These are phyloP conservation scores for Pinus taeda DNA, from an alignment of 75 land plant species.

Conservation along the genomic window DNA sequence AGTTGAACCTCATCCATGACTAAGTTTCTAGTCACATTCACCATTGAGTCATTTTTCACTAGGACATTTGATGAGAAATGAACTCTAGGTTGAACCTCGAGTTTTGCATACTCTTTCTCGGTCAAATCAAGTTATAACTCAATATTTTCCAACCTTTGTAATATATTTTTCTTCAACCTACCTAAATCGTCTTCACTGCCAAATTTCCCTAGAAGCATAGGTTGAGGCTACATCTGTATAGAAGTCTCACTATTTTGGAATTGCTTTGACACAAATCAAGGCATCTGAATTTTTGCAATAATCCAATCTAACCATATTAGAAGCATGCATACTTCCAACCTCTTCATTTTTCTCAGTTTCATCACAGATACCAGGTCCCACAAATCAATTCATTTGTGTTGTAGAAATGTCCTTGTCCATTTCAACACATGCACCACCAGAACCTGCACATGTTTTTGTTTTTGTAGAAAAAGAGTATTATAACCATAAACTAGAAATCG, in stretches of 20 bases:
- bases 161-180: slow-evolving; percentile 24
- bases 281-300: slow-evolving; percentile 3
- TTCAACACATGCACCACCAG: neutral
- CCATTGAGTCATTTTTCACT: neutral
- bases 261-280: neutral
- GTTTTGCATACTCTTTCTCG: slow-evolving; percentile 36
- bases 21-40: neutral
- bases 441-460: slow-evolving; percentile 2
- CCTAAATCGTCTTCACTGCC: neutral
- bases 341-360: neutral
- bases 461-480: neutral
- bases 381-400: neutral
- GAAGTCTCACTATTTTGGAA: neutral
- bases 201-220: neutral
- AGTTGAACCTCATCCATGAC: slow-evolving; percentile 1
- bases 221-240: neutral
- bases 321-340: neutral
- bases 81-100: slow-evolving; percentile 11
- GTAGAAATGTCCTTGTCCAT: neutral
- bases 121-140: slow-evolving; percentile 39
- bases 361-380: neutral
- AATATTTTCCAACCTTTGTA: slow-evolving; percentile 38
- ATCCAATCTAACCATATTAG: neutral
- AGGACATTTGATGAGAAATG: neutral
- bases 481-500: neutral